These are phyloP conservation scores for Populus nigra DNA, from an alignment of 345 rosid genomes.

Conservation along the genomic window DNA sequence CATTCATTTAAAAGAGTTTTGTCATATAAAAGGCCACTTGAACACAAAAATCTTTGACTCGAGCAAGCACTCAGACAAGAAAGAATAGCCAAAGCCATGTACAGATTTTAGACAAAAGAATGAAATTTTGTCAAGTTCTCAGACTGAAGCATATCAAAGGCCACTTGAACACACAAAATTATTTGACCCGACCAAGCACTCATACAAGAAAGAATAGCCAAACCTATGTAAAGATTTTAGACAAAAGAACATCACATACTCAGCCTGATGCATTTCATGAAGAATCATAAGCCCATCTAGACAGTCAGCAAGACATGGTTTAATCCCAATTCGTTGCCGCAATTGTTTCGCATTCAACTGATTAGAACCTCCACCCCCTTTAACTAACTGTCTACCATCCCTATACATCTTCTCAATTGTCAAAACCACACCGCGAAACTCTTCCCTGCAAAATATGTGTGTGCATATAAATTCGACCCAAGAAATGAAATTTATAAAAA, in stretches of 20 bases:
- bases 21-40: neutral
- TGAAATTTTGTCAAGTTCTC: slow-evolving; percentile 44
- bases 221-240: neutral
- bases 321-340: slow-evolving; percentile 60
- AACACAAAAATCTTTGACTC: neutral
- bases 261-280: slow-evolving; percentile 63
- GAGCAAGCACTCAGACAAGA: neutral
- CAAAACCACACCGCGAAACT: slow-evolving; percentile 51
- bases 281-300: slow-evolving; percentile 67
- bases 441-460: slow-evolving; percentile 42
- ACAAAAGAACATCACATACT: slow-evolving; percentile 38
- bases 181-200: too few species aligned
- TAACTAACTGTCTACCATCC: slow-evolving; percentile 52
- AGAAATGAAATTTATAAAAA: neutral
- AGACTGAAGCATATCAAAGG: slow-evolving; percentile 33
- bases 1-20: neutral
- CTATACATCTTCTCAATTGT: slow-evolving; percentile 50
- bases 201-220: neutral
- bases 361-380: slow-evolving; percentile 44
- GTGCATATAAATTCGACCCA: neutral
- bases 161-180: too few species aligned
- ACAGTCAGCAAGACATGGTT: slow-evolving; percentile 69
- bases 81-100: neutral
- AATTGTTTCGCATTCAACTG: slow-evolving; percentile 40
- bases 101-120: neutral